These are phyloP conservation scores for Meredithiella fracta DNA, from an alignment of 2,329 filamentous ascomycete species.

Conservation along the genomic window DNA sequence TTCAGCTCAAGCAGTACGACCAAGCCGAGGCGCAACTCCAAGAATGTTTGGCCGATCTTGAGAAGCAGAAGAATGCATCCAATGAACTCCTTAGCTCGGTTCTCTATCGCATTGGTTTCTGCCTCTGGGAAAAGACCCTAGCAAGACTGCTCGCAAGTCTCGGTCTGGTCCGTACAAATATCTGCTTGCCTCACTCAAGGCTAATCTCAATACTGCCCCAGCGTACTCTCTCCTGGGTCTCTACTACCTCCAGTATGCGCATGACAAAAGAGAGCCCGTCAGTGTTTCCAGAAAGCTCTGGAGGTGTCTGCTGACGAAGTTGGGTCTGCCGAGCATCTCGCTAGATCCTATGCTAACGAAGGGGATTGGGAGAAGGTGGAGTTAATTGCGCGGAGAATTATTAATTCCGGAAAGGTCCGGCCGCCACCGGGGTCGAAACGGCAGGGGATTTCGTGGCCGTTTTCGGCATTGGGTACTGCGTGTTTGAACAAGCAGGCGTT, in stretches of 20 bases:
- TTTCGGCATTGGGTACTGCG: slow-evolving; percentile 80
- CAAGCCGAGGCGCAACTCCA: slow-evolving; percentile 54
- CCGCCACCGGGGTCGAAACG: slow-evolving; percentile 85
- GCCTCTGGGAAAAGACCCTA: slow-evolving; percentile 73
- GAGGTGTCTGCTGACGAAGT: slow-evolving; percentile 81
- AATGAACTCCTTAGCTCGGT: slow-evolving; percentile 64
- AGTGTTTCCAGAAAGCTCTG: slow-evolving; percentile 91
- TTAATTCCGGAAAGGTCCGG: slow-evolving; percentile 86
- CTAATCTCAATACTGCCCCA: slow-evolving; percentile 73
- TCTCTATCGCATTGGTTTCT: slow-evolving; percentile 72
- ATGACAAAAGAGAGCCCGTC: slow-evolving; percentile 74
- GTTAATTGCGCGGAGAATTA: slow-evolving; percentile 72
- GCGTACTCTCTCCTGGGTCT: slow-evolving; percentile 81
- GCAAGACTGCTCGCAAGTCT: slow-evolving; percentile 57
- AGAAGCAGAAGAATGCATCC: slow-evolving; percentile 37
- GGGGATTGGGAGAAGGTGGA: slow-evolving; percentile 96
- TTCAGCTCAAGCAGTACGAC: slow-evolving; percentile 60
- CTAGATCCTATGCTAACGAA: slow-evolving; percentile 70
- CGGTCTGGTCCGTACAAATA: slow-evolving; percentile 68
- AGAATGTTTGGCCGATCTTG: slow-evolving; percentile 48
- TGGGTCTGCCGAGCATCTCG: slow-evolving; percentile 71
- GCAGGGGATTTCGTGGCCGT: slow-evolving; percentile 90
- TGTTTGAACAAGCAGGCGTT: slow-evolving; percentile 92
- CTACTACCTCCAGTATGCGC: slow-evolving; percentile 82
- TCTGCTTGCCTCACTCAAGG: slow-evolving; percentile 71